Conservation (phyloP, 352 stramenopile species). For the Globisporangium recalcitrans region DNA sequence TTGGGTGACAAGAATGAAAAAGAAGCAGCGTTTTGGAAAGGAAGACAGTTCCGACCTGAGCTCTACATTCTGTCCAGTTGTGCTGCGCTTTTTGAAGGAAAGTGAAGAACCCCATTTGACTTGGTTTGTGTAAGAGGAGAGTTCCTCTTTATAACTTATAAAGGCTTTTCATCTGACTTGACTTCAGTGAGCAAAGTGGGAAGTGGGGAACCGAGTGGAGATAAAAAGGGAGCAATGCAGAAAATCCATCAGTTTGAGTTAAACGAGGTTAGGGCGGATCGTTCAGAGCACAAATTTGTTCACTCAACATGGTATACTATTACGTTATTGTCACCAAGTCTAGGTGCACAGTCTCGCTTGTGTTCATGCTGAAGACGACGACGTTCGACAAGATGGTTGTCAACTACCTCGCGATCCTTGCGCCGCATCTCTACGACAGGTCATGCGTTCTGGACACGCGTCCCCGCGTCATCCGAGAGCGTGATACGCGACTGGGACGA, state of each 20-base stretch:
- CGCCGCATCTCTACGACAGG: background rate
- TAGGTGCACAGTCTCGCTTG: background rate
- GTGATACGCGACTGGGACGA: constrained; percentile 8
- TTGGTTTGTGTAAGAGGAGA: too few relatives aligned
- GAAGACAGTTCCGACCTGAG: constrained; percentile 11
- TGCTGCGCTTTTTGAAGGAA: background rate
- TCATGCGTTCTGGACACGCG: background rate
- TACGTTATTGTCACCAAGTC: too few relatives aligned
- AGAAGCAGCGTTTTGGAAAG: constrained; percentile 2
- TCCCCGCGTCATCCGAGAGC: constrained; percentile 6
- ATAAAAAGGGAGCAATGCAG: too few relatives aligned
- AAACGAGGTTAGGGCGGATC: too few relatives aligned
- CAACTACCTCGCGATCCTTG: background rate
- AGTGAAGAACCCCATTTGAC: too few relatives aligned
- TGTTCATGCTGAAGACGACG: background rate
- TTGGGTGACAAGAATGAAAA: background rate
- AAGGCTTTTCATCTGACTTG: too few relatives aligned
- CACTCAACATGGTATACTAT: too few relatives aligned
- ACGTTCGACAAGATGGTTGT: background rate
- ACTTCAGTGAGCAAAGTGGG: too few relatives aligned
- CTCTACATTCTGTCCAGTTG: background rate
- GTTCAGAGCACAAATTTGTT: too few relatives aligned
- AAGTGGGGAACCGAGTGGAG: too few relatives aligned
- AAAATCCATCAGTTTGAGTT: too few relatives aligned
- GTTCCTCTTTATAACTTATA: too few relatives aligned